Percentiles rank a stretch among this genome's conserved stretches.
Conservation (phyloP, 768 basidiomycete genomes). For the Mycena leptocephala region DNA sequence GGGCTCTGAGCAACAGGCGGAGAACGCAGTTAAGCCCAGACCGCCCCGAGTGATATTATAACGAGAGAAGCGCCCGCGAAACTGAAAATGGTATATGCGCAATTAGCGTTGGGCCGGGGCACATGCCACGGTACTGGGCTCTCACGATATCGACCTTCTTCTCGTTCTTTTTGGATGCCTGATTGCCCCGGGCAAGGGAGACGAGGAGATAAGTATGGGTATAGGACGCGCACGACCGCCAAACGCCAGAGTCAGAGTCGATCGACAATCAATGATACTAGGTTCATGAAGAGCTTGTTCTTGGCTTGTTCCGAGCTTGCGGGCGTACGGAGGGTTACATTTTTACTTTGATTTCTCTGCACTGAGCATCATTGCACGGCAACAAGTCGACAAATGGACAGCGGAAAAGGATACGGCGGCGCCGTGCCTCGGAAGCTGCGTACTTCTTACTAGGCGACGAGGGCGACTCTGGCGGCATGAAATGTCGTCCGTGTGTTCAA, state of each 20-base stretch:
- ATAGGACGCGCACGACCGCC: background rate
- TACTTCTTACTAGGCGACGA: too few relatives aligned
- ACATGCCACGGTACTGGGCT: slow-evolving; percentile 23
- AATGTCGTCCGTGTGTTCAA: too few relatives aligned
- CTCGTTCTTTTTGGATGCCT: slow-evolving; percentile 20
- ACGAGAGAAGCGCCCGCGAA: slow-evolving; percentile 11
- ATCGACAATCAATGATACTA: too few relatives aligned
- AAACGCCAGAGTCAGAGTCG: background rate
- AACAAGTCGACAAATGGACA: slow-evolving; percentile 12
- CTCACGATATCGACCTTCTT: too few relatives aligned
- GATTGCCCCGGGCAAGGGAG: slow-evolving; percentile 21
- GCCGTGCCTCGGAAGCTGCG: too few relatives aligned
- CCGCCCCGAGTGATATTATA: background rate
- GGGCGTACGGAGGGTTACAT: too few relatives aligned
- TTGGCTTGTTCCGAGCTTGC: background rate
- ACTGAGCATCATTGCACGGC: background rate
- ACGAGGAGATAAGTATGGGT: background rate
- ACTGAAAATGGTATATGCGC: slow-evolving; percentile 2
- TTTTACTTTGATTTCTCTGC: too few relatives aligned
- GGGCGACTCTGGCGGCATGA: too few relatives aligned
- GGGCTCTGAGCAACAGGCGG: background rate
- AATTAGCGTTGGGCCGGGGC: slow-evolving; percentile 10
- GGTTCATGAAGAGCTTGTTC: background rate
- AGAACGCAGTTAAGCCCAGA: slow-evolving; percentile 24
- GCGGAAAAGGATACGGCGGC: background rate